These are phyloP conservation scores for Emericellopsis cladophorae DNA, from an alignment of 2,329 filamentous ascomycete genomes.

Conservation along the genomic window DNA sequence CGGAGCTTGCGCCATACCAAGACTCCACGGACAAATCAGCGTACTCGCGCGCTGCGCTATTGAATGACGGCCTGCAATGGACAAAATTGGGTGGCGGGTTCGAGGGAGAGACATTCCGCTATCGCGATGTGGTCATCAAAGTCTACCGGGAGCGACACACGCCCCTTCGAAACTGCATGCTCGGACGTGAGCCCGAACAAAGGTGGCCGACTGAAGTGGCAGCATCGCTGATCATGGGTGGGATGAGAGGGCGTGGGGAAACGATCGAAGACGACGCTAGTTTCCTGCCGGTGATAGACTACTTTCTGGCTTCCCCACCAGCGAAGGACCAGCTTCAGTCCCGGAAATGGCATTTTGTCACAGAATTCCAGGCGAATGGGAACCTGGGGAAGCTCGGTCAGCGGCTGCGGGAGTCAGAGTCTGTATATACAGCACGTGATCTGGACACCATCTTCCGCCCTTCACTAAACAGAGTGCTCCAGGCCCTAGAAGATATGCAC, in stretches of 20 bases:
- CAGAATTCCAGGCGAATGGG: slow-evolving; percentile 12
- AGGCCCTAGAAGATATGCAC: slow-evolving; percentile 13
- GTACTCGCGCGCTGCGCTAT: slow-evolving; percentile 7
- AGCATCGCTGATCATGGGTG: slow-evolving; percentile 15
- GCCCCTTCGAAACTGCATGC: slow-evolving; percentile 18
- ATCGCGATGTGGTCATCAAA: slow-evolving; percentile 15
- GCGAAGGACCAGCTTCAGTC: neutral
- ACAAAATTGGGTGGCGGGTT: slow-evolving; percentile 13
- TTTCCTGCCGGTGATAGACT: slow-evolving; percentile 16
- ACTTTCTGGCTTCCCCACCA: slow-evolving; percentile 11
- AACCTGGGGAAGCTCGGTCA: slow-evolving; percentile 11
- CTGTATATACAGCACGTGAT: slow-evolving; percentile 9
- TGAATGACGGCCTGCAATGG: slow-evolving; percentile 12
- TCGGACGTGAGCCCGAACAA: slow-evolving; percentile 1
- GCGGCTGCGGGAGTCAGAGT: slow-evolving; percentile 7
- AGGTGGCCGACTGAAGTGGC: slow-evolving; percentile 19
- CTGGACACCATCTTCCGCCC: slow-evolving; percentile 15
- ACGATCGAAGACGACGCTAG: slow-evolving; percentile 2
- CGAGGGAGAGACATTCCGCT: slow-evolving; percentile 16
- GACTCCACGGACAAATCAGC: neutral
- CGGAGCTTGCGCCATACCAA: neutral
- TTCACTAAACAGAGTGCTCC: slow-evolving; percentile 14
- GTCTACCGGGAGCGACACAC: slow-evolving; percentile 11
- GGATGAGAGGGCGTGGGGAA: slow-evolving; percentile 3
- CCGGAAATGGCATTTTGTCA: slow-evolving; percentile 14